Percentiles rank a stretch among this genome's conserved stretches.
Evolutionary conservation across 495 filamentous ascomycete species (phyloP).

Genomic region (Wilcoxina mikolae): DNA sequence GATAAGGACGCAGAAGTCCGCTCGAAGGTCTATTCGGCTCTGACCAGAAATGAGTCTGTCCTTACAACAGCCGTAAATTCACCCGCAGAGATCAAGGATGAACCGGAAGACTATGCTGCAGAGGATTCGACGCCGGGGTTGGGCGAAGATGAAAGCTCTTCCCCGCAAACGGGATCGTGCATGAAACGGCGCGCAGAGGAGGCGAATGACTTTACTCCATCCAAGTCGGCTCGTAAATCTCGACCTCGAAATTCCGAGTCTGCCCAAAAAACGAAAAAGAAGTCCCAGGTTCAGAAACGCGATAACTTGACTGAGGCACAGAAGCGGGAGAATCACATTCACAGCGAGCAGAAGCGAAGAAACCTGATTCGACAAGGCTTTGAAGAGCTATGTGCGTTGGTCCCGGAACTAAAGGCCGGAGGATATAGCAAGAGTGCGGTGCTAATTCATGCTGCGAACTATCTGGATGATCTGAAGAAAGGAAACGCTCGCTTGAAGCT

Average conservation of each 20-base stretch:
- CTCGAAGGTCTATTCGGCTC: constrained; percentile 24
- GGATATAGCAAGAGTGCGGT: constrained; percentile 69
- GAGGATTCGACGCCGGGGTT: background rate
- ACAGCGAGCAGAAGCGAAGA: constrained; percentile 74
- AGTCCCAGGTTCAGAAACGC: constrained; percentile 32
- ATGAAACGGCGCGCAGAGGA: constrained; percentile 24
- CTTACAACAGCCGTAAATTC: constrained; percentile 26
- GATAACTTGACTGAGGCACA: constrained; percentile 73
- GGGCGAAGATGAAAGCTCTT: constrained; percentile 1
- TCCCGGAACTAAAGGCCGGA: constrained; percentile 53
- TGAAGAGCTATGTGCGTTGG: constrained; percentile 52
- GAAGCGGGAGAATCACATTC: constrained; percentile 76
- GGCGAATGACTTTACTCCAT: constrained; percentile 18
- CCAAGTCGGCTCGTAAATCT: constrained; percentile 21
- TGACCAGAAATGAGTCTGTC: constrained; percentile 21
- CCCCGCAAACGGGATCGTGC: constrained; percentile 4
- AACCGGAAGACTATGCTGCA: constrained; percentile 6
- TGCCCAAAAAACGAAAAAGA: constrained; percentile 21
- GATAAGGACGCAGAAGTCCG: constrained; percentile 27
- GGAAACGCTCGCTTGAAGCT: constrained; percentile 39
- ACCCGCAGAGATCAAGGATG: constrained; percentile 27
- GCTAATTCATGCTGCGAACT: constrained; percentile 54
- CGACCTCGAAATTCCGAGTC: constrained; percentile 23
- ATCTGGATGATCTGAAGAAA: constrained; percentile 52
- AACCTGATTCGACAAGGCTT: constrained; percentile 66